Evolutionary conservation across 371 early-diverging fungal genomes (phyloP).

Genomic region (Conidiobolus coronatus): DNA sequence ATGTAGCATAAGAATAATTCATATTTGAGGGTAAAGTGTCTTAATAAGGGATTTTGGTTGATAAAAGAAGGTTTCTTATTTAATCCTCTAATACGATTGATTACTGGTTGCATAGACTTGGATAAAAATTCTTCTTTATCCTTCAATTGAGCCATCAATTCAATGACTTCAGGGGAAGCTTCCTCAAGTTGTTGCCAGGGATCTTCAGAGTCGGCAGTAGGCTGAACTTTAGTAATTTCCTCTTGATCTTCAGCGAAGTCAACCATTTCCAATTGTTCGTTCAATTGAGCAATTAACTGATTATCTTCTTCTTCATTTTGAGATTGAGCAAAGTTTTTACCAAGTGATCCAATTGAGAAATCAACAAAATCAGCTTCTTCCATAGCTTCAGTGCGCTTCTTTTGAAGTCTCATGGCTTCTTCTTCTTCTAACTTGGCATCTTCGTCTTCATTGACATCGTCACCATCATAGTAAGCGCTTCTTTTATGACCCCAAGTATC

Average conservation of each 20-base stretch:
- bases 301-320: conserved; percentile 13
- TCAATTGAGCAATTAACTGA: conserved; percentile 22
- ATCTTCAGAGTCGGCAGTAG: conserved; percentile 35
- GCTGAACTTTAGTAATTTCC: conserved; percentile 12
- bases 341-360: conserved; percentile 7
- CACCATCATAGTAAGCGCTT: conserved; percentile 50
- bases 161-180: conserved; percentile 62
- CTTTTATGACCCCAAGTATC: conserved; percentile 38
- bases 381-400: conserved; percentile 45
- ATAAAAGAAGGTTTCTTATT: neutral
- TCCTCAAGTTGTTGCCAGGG: conserved; percentile 43
- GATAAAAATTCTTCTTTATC: conserved; percentile 20
- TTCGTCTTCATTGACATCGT: conserved; percentile 43
- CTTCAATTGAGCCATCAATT: conserved; percentile 47
- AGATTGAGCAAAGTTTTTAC: neutral
- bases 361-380: conserved; percentile 83
- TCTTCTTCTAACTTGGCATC: conserved; percentile 73
- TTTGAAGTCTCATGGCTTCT: conserved; percentile 73
- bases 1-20: conserved; percentile 46
- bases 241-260: conserved; percentile 3
- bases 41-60: neutral
- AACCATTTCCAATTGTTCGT: conserved; percentile 27
- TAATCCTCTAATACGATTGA: neutral
- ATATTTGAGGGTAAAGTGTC: conserved; percentile 14
- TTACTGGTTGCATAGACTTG: conserved; percentile 11